Conservation (phyloP, 495 filamentous ascomycete genomes). For the Geoglossum glabrum region DNA sequence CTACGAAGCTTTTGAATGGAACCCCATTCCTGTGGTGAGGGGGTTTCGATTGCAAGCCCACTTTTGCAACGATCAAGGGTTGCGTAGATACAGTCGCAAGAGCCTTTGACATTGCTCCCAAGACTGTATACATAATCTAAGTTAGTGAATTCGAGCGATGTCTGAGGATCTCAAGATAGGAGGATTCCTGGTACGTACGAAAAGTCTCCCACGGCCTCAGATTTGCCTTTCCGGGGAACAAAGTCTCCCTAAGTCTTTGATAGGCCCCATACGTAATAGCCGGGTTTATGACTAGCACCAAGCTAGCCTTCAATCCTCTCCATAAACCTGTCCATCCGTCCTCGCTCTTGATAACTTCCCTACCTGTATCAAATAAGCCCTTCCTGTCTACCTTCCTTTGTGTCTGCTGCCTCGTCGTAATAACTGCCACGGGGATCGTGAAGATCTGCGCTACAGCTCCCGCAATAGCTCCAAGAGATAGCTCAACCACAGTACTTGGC, state of each 20-base stretch:
- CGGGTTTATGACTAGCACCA: conserved; percentile 92
- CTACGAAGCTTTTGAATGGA: conserved; percentile 82
- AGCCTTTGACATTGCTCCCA: conserved; percentile 84
- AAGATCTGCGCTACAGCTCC: conserved; percentile 88
- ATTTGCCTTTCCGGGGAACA: conserved; percentile 60
- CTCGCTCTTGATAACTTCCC: conserved; percentile 73
- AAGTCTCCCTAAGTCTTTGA: conserved; percentile 58
- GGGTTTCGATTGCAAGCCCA: conserved; percentile 82
- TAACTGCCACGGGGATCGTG: conserved; percentile 86
- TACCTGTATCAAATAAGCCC: conserved; percentile 71
- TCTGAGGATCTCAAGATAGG: background rate
- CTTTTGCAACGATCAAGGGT: conserved; percentile 94
- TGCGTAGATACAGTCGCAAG: conserved; percentile 86
- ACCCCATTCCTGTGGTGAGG: conserved; percentile 69
- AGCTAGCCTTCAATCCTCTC: conserved; percentile 87
- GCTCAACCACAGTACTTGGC: conserved; percentile 69
- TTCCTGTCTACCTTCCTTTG: conserved; percentile 67
- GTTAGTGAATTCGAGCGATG: background rate
- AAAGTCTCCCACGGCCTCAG: conserved; percentile 83
- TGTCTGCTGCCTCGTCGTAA: conserved; percentile 92
- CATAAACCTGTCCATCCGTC: conserved; percentile 82
- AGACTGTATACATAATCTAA: conserved; percentile 29
- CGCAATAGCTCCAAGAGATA: conserved; percentile 69
- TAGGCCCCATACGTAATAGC: conserved; percentile 98
- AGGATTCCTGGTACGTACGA: conserved; percentile 32